Conservation (phyloP, 768 basidiomycete species). For the Kwoniella sp. region DNA sequence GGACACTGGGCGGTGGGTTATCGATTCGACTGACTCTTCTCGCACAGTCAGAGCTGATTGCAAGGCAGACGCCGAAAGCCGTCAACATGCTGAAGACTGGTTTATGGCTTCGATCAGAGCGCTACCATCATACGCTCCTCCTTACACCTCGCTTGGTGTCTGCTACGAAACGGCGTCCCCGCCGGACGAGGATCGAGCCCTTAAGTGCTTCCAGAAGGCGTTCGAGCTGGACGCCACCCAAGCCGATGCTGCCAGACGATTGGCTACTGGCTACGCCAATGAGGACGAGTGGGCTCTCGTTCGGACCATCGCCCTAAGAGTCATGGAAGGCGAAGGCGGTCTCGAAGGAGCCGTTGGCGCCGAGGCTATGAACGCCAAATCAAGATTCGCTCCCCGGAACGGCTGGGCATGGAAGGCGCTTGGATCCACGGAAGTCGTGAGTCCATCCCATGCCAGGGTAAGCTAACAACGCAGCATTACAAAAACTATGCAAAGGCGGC, state of each 20-base stretch:
- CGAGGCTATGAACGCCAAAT: slow-evolving; percentile 50
- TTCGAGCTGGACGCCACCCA: slow-evolving; percentile 93
- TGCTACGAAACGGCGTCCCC: slow-evolving; percentile 75
- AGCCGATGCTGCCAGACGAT: slow-evolving; percentile 70
- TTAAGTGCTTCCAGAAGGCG: slow-evolving; percentile 96
- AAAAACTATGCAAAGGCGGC: slow-evolving; percentile 68
- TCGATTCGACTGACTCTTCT: no score
- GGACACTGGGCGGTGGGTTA: slow-evolving; percentile 63
- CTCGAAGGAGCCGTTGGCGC: slow-evolving; percentile 58
- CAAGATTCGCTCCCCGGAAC: slow-evolving; percentile 60
- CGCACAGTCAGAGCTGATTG: no score
- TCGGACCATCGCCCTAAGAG: slow-evolving; percentile 84
- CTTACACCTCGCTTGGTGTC: slow-evolving; percentile 87
- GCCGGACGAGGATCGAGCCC: slow-evolving; percentile 75
- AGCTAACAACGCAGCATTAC: slow-evolving; percentile 32
- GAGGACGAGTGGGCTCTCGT: slow-evolving; percentile 94
- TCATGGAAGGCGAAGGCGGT: slow-evolving; percentile 90
- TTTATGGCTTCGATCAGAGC: slow-evolving; percentile 78
- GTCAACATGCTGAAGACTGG: slow-evolving; percentile 66
- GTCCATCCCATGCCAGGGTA: slow-evolving; percentile 33
- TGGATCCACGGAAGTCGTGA: slow-evolving; percentile 82
- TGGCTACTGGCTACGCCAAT: slow-evolving; percentile 85
- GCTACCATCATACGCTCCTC: slow-evolving; percentile 71
- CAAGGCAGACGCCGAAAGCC: slow-evolving; percentile 34
- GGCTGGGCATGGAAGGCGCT: slow-evolving; percentile 98